Evolutionary conservation across 805 yeast genomes (phyloP).

Genomic region (Yarrowia sp.): DNA sequence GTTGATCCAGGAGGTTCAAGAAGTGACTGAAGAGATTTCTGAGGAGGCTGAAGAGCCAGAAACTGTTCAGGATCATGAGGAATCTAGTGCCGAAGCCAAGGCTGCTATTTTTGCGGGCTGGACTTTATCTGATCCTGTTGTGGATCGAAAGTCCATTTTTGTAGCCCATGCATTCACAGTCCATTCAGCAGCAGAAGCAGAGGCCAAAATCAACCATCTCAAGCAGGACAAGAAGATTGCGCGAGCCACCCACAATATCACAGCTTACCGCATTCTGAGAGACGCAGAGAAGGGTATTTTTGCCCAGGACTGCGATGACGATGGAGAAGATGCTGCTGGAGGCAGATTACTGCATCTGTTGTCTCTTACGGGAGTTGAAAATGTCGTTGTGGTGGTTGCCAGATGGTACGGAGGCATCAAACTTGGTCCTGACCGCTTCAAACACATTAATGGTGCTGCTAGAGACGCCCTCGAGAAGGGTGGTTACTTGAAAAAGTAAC

Average conservation of each 20-base stretch:
- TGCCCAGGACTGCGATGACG: conserved; percentile 89
- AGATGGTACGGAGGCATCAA: conserved; percentile 94
- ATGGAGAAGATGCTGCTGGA: conserved; percentile 97
- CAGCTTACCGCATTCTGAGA: conserved; percentile 76
- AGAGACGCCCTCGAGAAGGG: conserved; percentile 76
- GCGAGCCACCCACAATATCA: conserved; percentile 74
- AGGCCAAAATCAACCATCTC: conserved; percentile 48
- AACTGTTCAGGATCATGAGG: conserved; percentile 25
- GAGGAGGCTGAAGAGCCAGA: neutral
- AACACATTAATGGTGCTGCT: conserved; percentile 85
- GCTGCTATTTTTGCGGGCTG: conserved; percentile 47
- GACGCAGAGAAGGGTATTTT: conserved; percentile 45
- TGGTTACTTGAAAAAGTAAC: conserved; percentile 34
- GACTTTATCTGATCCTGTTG: conserved; percentile 70
- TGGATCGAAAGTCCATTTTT: conserved; percentile 82
- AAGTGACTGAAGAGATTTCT: conserved; percentile 26
- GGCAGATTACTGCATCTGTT: conserved; percentile 75
- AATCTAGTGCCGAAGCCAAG: conserved; percentile 27
- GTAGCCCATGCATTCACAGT: conserved; percentile 70
- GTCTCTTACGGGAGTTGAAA: conserved; percentile 59
- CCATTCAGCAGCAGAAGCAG: conserved; percentile 64
- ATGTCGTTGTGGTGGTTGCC: conserved; percentile 79
- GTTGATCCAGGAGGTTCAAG: conserved; percentile 50
- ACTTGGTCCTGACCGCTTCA: conserved; percentile 85
- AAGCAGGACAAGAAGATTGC: conserved; percentile 63